Evolutionary conservation across 352 stramenopile species (phyloP).

Genomic region (Pythium sp.): DNA sequence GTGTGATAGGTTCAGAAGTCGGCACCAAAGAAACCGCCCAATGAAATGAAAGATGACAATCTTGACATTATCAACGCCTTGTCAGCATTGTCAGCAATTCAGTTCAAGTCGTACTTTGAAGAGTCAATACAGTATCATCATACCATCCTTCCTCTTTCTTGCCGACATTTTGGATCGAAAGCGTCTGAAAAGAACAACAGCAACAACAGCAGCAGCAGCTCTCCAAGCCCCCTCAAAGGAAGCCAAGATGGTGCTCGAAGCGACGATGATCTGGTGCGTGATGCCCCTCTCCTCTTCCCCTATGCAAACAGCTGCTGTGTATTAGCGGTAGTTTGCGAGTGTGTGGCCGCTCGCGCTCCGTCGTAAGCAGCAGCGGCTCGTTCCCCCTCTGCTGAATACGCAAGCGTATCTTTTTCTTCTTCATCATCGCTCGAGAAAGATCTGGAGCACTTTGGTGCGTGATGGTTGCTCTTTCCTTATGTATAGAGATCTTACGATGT

Average conservation of each 20-base stretch:
- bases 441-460: background rate
- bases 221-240: conserved; percentile 3
- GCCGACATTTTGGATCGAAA: conserved; percentile 5
- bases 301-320: background rate
- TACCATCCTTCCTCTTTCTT: background rate
- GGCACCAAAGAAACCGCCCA: background rate
- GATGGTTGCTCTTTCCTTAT: no score
- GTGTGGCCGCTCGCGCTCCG: background rate
- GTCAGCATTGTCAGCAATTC: background rate
- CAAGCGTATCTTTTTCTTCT: conserved; percentile 8
- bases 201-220: conserved; percentile 16
- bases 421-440: background rate
- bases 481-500: background rate
- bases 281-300: background rate
- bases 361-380: background rate
- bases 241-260: conserved; percentile 79
- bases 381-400: background rate
- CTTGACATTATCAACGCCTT: no score
- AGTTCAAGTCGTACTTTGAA: background rate
- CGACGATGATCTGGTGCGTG: conserved; percentile 85
- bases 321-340: background rate
- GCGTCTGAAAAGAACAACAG: background rate
- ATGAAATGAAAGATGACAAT: background rate
- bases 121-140: background rate
- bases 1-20: conserved; percentile 1